Evolutionary conservation across 2,329 filamentous ascomycete species (phyloP).

Genomic region (Arthrinium phaeospermum): DNA sequence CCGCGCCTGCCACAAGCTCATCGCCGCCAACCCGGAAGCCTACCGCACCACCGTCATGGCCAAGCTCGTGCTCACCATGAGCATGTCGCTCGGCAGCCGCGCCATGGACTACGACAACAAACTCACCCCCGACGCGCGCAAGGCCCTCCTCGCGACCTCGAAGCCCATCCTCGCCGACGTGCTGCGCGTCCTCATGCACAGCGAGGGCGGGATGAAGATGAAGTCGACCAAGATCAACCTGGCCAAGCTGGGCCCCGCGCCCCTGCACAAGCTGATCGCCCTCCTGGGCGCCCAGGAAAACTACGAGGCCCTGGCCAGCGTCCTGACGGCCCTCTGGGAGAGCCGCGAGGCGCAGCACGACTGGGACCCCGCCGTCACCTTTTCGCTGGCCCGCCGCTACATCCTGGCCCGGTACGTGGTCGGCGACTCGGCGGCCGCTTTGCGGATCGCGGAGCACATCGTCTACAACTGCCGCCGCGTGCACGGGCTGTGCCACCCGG

Average conservation of each 20-base stretch:
- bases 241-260: constrained; percentile 44
- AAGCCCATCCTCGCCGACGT: constrained; percentile 47
- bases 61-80: constrained; percentile 41
- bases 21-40: constrained; percentile 36
- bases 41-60: constrained; percentile 38
- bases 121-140: constrained; percentile 41
- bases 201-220: neutral
- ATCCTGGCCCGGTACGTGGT: constrained; percentile 30
- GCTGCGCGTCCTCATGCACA: constrained; percentile 42
- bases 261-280: constrained; percentile 48
- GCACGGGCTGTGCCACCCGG: constrained; percentile 30
- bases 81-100: constrained; percentile 43
- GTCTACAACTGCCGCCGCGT: constrained; percentile 35
- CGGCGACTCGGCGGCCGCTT: constrained; percentile 27
- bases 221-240: constrained; percentile 47
- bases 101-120: constrained; percentile 31
- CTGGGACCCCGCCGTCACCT: constrained; percentile 27
- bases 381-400: constrained; percentile 29
- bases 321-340: constrained; percentile 43
- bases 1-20: constrained; percentile 39
- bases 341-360: constrained; percentile 28
- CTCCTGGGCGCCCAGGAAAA: constrained; percentile 51
- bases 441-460: constrained; percentile 33
- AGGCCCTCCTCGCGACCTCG: constrained; percentile 46
- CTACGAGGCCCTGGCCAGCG: constrained; percentile 47